phyloP scores from a whole-genome alignment of 73 alveolate genomes.

The Diophrys sp. region DNA sequence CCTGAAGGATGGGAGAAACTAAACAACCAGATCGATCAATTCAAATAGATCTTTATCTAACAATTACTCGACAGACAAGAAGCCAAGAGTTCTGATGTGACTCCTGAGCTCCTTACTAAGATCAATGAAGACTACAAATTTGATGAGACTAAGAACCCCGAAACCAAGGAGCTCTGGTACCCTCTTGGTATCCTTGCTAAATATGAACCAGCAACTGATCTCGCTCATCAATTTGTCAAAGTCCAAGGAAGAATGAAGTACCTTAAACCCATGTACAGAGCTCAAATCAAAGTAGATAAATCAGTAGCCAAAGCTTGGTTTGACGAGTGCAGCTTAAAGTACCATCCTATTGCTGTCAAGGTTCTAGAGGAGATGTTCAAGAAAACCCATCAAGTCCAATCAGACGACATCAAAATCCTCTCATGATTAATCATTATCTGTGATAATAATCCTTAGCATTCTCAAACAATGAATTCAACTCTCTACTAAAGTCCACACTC shows the following conservation, averaged over 20 bases:
- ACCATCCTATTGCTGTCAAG: conserved; percentile 54
- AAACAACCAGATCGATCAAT: not conserved
- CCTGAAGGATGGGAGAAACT: conserved; percentile 25
- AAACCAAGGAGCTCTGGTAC: conserved; percentile 35
- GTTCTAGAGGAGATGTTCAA: conserved; percentile 17
- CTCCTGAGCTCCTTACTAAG: not conserved
- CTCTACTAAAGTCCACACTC: not conserved
- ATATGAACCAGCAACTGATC: conserved; percentile 10
- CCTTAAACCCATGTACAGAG: conserved; percentile 33
- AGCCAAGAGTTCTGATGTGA: not conserved
- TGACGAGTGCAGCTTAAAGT: conserved; percentile 25
- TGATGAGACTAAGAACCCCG: conserved; percentile 33
- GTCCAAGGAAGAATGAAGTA: conserved; percentile 21
- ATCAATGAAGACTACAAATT: conserved; percentile 33
- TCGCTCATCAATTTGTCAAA: conserved; percentile 28
- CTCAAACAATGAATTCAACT: not conserved
- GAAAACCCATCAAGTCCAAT: not conserved
- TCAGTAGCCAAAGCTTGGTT: conserved; percentile 34
- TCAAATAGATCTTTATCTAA: conserved; percentile 45
- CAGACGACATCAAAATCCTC: not conserved
- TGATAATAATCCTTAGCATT: not conserved
- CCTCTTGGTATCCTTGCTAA: conserved; percentile 22
- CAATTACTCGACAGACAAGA: conserved; percentile 19
- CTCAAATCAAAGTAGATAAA: conserved; percentile 20
- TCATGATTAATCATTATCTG: not conserved